phyloP scores from a whole-genome alignment of 2,329 filamentous ascomycete genomes.

The Xylogone sp. region DNA sequence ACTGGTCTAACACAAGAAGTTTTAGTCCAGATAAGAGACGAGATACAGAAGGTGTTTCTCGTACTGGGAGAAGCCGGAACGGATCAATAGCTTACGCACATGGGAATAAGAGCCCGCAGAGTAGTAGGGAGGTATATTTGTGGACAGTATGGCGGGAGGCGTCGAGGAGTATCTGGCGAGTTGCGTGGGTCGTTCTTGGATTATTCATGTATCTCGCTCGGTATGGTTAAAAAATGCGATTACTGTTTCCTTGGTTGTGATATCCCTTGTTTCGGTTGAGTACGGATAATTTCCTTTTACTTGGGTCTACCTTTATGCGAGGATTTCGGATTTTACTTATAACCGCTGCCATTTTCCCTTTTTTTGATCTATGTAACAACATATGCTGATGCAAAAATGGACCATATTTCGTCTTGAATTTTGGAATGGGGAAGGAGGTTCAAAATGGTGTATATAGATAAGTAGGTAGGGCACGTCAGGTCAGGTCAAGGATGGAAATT shows the following conservation, averaged over 20 bases:
- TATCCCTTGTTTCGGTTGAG: too few species aligned
- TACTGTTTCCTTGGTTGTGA: background rate
- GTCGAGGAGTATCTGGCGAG: conserved; percentile 55
- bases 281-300: too few species aligned
- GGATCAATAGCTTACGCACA: background rate
- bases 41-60: background rate
- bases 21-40: background rate
- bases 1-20: conserved; percentile 3
- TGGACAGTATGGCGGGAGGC: conserved; percentile 56
- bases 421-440: too few species aligned
- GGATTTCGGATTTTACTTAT: too few species aligned
- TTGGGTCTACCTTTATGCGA: too few species aligned
- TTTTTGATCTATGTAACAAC: too few species aligned
- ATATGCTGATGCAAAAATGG: too few species aligned
- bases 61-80: background rate
- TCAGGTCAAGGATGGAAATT: too few species aligned
- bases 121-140: conserved; percentile 28
- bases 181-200: conserved; percentile 57
- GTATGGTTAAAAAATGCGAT: conserved; percentile 44
- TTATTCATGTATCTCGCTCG: conserved; percentile 67
- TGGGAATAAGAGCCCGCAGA: conserved; percentile 6
- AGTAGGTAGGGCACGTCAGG: too few species aligned
- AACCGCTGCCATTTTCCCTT: too few species aligned
- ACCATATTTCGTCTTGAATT: too few species aligned
- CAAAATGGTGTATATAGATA: too few species aligned